Base-by-base conservation (phyloP, 352 stramenopile genomes). In the Pelagophyceae sp. region DNA sequence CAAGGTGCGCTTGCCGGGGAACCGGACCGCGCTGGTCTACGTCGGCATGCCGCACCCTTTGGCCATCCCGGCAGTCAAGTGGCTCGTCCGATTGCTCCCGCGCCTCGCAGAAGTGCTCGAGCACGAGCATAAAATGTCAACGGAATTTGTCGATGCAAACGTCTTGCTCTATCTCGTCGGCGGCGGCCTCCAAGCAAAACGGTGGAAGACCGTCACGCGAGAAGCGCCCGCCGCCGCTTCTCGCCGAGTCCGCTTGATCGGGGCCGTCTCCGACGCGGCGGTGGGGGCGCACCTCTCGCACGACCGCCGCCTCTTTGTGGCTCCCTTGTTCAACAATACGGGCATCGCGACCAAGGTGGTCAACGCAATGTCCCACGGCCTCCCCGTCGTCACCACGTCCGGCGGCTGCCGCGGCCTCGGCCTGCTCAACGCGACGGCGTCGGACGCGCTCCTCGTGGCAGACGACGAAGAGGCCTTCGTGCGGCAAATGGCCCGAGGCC, bases 291-390 rank as follows among this genome's bases (percentile, higher is more conserved):
- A 74, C 5, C 37, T 74, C 37, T 6, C 31, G 15, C 11, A 23
- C 15, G 6, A 25, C 20, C 67, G 67, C 20, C 67, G 67, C 67
- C 35, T 74, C 67, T 58, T 74, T 37, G 67, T 58, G 15, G 67
- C 67, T 33, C 67, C 67, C 17, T 37, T 74, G 23, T 74, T 74
- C 67, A 74, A 74, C 67, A 74, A 74, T 37, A 74, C 67, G 67
- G 67, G 67, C 35, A 58, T 74, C 67, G 67, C 67, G 1, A 74
- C 67, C 17, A 74, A 74, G 67, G 29, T 74, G 35, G 38, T 74
- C 61, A 74, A 74, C 67, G 67, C 35, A 0, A 74, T 74, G 61
- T 23, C 45, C 45, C 11, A 23, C 45, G 11, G 11, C 45, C 45
- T 54, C 45, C 11, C 23, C 45, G 45, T 54, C 45, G 45, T 54